Base-by-base conservation (phyloP, 2,329 filamentous ascomycete genomes). In the Plenodomus biglobosus region DNA sequence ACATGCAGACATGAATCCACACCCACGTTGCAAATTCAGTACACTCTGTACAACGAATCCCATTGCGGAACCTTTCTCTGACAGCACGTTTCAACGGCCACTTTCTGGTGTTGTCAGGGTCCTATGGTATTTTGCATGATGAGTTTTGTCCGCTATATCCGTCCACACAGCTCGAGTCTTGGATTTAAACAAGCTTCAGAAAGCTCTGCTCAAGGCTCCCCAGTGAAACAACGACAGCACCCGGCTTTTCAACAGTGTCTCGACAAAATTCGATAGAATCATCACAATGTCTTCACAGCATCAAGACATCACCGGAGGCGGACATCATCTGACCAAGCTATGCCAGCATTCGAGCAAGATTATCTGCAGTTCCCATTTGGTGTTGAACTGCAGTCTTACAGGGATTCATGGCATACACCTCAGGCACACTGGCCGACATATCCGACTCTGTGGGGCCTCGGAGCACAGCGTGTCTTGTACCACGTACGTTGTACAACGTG, bases 361-460 rank as follows among this genome's bases (percentile, higher is more conserved):
- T 82, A 36, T 80, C 74, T 41, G 49, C 58, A 11, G 68, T 79
- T 0, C 80, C 83, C 2, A 82, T 50, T 8, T 82, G 66, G 35
- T 79, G 72, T 52, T 78, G 70, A 0, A 84, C 71, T 0, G 80
- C 75, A 5, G 81, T 86, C 17, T 68, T 66, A 50, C 73, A 69
- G 67, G 83, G 78, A 58, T 73, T 69, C 22, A 77, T 73, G 2
- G 82, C 68, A 11, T 82, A 69, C 0, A 77, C 75, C 44, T 71
- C 61, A 0, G 78, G 76, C 11, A 83, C 78, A 15, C 78, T 73
- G 15, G 78, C 77, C 19, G 85, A 61, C 76, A 86, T 78, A 7
- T 83, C 81, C 22, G 76, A 84, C 66, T 79, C 68, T 5, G 84
- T 79, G 0, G 83, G 82, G 0, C 84, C 84, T n/a, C 0, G 83